Percentiles rank a stretch among this genome's conserved stretches.
Conservation (phyloP, 164 flowering plant genomes). For the Liriodendron chinense region DNA sequence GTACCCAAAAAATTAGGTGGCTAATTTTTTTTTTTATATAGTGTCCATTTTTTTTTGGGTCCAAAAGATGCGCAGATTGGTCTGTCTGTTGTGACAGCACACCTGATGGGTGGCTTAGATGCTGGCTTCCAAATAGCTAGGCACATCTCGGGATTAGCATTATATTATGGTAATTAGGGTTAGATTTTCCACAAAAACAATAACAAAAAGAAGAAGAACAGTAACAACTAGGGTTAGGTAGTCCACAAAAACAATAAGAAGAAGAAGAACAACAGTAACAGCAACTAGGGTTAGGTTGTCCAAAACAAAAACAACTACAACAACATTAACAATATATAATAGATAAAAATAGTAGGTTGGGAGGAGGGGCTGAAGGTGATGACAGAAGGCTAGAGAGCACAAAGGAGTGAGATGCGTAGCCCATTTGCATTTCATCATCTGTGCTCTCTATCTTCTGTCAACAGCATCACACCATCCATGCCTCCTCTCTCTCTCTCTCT, state of each 20-base stretch:
- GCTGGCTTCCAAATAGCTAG: no score
- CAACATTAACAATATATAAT: background rate
- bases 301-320: background rate
- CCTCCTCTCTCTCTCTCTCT: background rate
- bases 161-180: no score
- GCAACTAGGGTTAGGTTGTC: background rate
- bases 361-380: conserved; percentile 35
- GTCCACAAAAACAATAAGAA: background rate
- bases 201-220: no score
- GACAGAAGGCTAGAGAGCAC: conserved; percentile 25
- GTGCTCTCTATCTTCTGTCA: conserved; percentile 41
- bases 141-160: no score
- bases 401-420: conserved; percentile 31
- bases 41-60: no score
- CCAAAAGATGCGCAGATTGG: no score
- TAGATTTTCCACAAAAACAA: no score
- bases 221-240: no score
- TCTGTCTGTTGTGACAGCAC: no score
- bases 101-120: no score
- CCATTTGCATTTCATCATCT: conserved; percentile 16
- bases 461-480: conserved; percentile 22
- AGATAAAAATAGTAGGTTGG: background rate
- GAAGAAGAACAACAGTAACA: background rate
- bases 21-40: no score
- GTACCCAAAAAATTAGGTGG: no score